Evolutionary conservation across 352 stramenopile species (phyloP).

Genomic region (Phytophthora cactorum): DNA sequence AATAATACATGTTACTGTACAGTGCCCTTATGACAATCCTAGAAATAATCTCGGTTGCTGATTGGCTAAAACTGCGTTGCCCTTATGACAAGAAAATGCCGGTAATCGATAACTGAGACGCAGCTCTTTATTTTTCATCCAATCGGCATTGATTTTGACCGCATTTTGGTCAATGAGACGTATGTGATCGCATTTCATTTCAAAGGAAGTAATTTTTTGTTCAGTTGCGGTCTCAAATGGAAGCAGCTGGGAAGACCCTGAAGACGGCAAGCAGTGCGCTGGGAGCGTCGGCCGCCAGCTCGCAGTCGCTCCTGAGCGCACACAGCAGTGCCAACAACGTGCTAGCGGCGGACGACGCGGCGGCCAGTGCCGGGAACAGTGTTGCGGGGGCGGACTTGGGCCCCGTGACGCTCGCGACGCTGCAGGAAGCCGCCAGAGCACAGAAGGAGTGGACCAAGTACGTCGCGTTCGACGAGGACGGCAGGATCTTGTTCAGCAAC

Average conservation of each 20-base stretch:
- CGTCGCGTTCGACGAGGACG: constrained; percentile 67
- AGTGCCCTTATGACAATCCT: no score
- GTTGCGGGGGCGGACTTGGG: not conserved
- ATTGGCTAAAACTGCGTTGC: no score
- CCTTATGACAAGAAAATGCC: no score
- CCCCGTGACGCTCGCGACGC: constrained; percentile 47
- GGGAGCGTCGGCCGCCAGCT: constrained; percentile 10
- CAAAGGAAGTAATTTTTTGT: no score
- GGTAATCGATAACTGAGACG: no score
- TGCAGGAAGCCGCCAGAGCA: constrained; percentile 61
- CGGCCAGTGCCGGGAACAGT: constrained; percentile 1
- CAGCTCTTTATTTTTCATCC: no score
- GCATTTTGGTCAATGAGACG: no score
- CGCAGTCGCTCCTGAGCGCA: constrained; percentile 14
- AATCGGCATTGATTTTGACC: no score
- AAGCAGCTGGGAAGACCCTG: constrained; percentile 19
- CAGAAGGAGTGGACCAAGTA: constrained; percentile 76
- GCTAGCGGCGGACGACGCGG: constrained; percentile 18
- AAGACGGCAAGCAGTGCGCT: constrained; percentile 18
- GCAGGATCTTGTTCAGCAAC: constrained; percentile 55
- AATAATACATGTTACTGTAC: no score
- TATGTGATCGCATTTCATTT: no score
- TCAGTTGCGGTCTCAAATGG: not conserved
- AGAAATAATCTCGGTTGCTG: no score
- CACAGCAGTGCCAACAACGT: constrained; percentile 26